Base-by-base conservation (phyloP, 805 yeast species). In the Ogataea glucozyma region DNA sequence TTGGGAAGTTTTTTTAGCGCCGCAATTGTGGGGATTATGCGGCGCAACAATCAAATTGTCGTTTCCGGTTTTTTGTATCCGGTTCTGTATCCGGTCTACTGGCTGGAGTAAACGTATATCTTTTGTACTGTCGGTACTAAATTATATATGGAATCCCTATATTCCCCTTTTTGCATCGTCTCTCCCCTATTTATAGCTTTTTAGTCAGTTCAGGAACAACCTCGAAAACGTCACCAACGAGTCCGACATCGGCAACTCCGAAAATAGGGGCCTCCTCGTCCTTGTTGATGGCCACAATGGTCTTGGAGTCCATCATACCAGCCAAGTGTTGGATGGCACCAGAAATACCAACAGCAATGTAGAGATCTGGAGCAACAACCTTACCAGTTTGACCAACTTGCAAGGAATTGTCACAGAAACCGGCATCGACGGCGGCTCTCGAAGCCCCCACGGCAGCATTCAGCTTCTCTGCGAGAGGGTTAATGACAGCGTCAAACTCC, bases 351-450 rank as follows among this genome's bases (percentile, higher is more conserved):
- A 90, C 81, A 3, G 97, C 98, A 34, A 93, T 67, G 64, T 93
- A 93, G 49, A 90, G 75, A 31, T 90, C 96, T 30, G 99, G 99
- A 6, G 98, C 98, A 24, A 93, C 95, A 41, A 90, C 90, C 66
- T 93, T 93, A 56, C 99, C 99, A 8, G 99, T 91, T 70, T 91
- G 99, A 42, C 99, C 99, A 48, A 91, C 90, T 69, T 91, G 99
- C 56, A 91, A 75, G 7, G 98, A 89, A 70, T 91, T 93, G 61
- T 93, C 98, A 61, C 95, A 89, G 64, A 79, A 89, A 0, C 97
- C 98, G 33, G 95, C 76, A 67, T 91, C 99, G 18, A 93, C 99
- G 24, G 98, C 99, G 14, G 97, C 98, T 65, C 99, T 82, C 6
- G 97, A 88, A 3, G 98, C 98, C 58, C 99, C 99, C 38, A 91